Evolutionary conservation across 495 filamentous ascomycete genomes (phyloP).

Genomic region (Penicillium bovifimosum): DNA sequence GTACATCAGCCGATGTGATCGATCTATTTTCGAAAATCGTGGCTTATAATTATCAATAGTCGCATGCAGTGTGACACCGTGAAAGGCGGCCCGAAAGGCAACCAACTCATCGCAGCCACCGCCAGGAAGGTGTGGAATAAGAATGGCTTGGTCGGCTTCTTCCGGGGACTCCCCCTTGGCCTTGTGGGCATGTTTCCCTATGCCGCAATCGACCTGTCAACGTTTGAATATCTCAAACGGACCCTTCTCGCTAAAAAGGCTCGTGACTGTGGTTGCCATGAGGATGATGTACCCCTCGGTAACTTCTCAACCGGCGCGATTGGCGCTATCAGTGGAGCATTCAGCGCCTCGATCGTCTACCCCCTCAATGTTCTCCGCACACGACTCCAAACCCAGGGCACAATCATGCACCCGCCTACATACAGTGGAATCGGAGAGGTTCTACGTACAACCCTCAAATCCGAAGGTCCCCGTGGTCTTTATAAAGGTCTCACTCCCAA

Average conservation of each 20-base stretch:
- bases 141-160: slow-evolving; percentile 70
- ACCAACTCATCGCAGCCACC: slow-evolving; percentile 74
- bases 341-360: slow-evolving; percentile 91
- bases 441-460: slow-evolving; percentile 67
- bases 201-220: slow-evolving; percentile 91
- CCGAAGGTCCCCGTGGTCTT: slow-evolving; percentile 80
- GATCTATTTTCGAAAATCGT: background rate
- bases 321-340: slow-evolving; percentile 83
- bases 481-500: slow-evolving; percentile 97
- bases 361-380: slow-evolving; percentile 93
- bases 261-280: slow-evolving; percentile 61
- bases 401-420: slow-evolving; percentile 79
- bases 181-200: slow-evolving; percentile 97
- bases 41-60: slow-evolving; percentile 32
- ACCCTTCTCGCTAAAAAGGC: slow-evolving; percentile 64
- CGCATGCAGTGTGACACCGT: slow-evolving; percentile 95
- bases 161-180: slow-evolving; percentile 88
- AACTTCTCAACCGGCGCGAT: slow-evolving; percentile 77
- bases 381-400: slow-evolving; percentile 90
- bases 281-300: slow-evolving; percentile 72
- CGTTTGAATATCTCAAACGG: slow-evolving; percentile 87
- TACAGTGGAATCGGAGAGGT: slow-evolving; percentile 90
- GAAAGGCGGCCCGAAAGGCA: slow-evolving; percentile 75
- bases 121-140: slow-evolving; percentile 76
- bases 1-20: slow-evolving; percentile 16